A percentile compares a stretch with the other conserved stretches of the same genome.
Evolutionary conservation across 768 basidiomycete genomes (phyloP).

Genomic region (Trichaptum fuscoviolaceum): DNA sequence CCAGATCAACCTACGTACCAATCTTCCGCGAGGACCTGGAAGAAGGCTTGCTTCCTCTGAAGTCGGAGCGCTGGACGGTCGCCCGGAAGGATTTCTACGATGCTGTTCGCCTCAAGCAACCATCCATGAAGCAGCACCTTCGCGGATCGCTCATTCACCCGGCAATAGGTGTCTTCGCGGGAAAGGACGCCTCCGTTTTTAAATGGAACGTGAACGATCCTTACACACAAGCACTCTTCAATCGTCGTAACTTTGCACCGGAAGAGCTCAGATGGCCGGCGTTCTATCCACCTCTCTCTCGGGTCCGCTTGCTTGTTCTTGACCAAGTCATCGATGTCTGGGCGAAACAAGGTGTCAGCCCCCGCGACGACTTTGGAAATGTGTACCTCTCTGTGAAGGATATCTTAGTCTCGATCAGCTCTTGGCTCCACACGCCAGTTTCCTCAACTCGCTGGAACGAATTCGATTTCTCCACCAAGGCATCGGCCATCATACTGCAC

Average conservation of each 20-base stretch:
- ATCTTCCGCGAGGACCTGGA: neutral
- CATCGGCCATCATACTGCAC: neutral
- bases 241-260: neutral
- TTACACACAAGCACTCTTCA: neutral
- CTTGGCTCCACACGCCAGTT: neutral
- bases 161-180: neutral
- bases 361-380: neutral
- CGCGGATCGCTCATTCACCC: neutral
- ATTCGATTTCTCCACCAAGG: neutral
- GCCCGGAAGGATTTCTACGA: neutral
- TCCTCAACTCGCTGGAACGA: neutral
- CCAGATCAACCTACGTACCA: neutral
- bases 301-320: neutral
- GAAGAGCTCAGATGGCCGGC: neutral
- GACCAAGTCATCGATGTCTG: neutral
- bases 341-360: neutral
- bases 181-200: neutral
- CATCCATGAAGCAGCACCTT: neutral
- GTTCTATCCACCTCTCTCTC: neutral
- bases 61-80: neutral
- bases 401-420: neutral
- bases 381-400: neutral
- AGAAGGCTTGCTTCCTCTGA: neutral
- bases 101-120: neutral
- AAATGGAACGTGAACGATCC: neutral